These are phyloP conservation scores for Tuber borchii DNA, from an alignment of 495 filamentous ascomycete species.

Conservation along the genomic window DNA sequence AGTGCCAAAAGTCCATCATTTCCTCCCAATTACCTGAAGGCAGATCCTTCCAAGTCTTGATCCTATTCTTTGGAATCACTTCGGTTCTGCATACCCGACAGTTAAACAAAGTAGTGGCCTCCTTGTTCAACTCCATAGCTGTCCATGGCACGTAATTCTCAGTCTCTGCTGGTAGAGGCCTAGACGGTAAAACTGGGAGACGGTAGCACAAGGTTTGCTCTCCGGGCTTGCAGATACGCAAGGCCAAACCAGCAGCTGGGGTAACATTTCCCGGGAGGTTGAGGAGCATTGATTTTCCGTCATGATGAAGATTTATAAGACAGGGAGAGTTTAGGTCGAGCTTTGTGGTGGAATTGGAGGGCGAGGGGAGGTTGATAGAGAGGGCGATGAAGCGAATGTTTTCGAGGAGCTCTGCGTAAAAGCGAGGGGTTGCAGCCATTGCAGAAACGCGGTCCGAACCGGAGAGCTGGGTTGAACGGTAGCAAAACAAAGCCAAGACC, in stretches of 20 bases:
- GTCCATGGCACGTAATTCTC: constrained; percentile 60
- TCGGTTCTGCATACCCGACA: constrained; percentile 57
- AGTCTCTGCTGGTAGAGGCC: constrained; percentile 14
- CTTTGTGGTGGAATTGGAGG: constrained; percentile 46
- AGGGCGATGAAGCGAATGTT: constrained; percentile 82
- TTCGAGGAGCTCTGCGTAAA: constrained; percentile 81
- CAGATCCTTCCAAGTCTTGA: constrained; percentile 80
- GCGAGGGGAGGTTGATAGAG: constrained; percentile 57
- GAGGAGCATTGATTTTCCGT: constrained; percentile 52
- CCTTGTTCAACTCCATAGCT: constrained; percentile 54
- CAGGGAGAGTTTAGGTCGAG: constrained; percentile 48
- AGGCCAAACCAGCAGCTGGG: constrained; percentile 40
- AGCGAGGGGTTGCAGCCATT: constrained; percentile 42
- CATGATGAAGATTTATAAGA: constrained; percentile 51
- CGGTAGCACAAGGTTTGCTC: constrained; percentile 60
- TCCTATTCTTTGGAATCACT: constrained; percentile 45
- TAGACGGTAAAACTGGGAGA: constrained; percentile 52
- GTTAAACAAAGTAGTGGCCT: constrained; percentile 49
- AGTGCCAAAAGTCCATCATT: constrained; percentile 99
- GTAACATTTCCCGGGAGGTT: constrained; percentile 59
- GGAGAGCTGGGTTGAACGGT: not conserved
- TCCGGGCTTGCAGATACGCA: constrained; percentile 42
- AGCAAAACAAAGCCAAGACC: not conserved
- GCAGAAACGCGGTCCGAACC: not conserved
- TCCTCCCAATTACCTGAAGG: constrained; percentile 97